phyloP scores from a whole-genome alignment of 2,329 filamentous ascomycete genomes.

The Stachybotrys elegans region DNA sequence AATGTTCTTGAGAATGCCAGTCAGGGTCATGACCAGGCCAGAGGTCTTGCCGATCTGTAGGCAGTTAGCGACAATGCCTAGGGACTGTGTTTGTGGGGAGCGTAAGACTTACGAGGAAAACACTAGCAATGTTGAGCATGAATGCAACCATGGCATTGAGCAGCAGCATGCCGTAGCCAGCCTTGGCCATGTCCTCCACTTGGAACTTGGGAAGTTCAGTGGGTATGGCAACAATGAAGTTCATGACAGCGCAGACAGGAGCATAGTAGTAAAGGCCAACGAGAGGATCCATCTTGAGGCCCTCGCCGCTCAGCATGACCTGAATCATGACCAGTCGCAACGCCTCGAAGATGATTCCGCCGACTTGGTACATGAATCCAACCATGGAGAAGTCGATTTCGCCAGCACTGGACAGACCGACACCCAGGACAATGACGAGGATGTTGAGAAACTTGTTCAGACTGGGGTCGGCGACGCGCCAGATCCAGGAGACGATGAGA shows the following conservation, averaged over 20 bases:
- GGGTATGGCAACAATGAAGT: constrained; percentile 63
- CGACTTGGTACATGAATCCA: constrained; percentile 65
- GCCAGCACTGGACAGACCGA: constrained; percentile 49
- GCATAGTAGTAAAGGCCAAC: constrained; percentile 89
- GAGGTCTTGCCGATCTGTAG: constrained; percentile 80
- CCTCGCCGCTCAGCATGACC: constrained; percentile 68
- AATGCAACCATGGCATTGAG: constrained; percentile 77
- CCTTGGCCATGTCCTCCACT: constrained; percentile 57
- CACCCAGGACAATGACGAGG: constrained; percentile 46
- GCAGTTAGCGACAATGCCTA: constrained; percentile 7
- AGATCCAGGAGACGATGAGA: constrained; percentile 59
- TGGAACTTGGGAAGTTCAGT: constrained; percentile 64
- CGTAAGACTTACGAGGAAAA: constrained; percentile 66
- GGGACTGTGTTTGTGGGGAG: not conserved
- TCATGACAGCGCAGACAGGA: constrained; percentile 78
- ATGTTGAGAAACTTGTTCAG: constrained; percentile 41
- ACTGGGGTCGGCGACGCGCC: constrained; percentile 44
- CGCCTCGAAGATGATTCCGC: constrained; percentile 75
- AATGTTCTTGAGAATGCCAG: constrained; percentile 83
- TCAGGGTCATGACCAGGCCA: constrained; percentile 78
- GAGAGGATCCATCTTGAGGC: constrained; percentile 82
- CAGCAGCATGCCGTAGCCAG: constrained; percentile 62
- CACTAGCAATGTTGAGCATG: constrained; percentile 74
- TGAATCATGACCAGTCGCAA: constrained; percentile 82
- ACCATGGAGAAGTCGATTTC: constrained; percentile 65